A percentile compares a stretch with the other conserved stretches of the same genome.
These are phyloP conservation scores for Pleurotus eryngii DNA, from an alignment of 768 basidiomycete species.

Conservation along the genomic window DNA sequence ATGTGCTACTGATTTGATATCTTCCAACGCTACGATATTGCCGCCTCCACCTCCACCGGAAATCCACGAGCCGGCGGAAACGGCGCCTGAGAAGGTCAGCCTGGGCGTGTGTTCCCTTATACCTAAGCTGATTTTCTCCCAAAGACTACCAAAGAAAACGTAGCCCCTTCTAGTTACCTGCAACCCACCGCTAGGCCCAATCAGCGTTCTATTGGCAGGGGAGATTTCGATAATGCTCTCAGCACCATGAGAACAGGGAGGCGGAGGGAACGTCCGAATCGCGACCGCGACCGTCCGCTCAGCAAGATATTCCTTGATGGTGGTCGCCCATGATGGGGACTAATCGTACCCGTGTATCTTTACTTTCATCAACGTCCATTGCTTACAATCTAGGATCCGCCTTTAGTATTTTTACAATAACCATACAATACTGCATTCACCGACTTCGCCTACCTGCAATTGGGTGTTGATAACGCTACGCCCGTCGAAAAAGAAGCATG, in stretches of 20 bases:
- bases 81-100: constrained; percentile 20
- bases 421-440: no score
- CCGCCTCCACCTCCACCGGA: constrained; percentile 20
- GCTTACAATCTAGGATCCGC: no score
- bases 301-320: constrained; percentile 85
- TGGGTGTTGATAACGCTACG: no score
- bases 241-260: constrained; percentile 73
- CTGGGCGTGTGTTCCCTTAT: neutral
- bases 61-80: constrained; percentile 19
- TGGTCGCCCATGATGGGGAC: constrained; percentile 16
- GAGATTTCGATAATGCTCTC: constrained; percentile 82
- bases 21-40: constrained; percentile 36
- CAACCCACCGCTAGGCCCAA: constrained; percentile 22
- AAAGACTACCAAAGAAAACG: constrained; percentile 41
- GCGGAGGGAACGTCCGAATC: constrained; percentile 41
- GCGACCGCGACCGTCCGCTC: constrained; percentile 38
- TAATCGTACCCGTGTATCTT: no score
- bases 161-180: constrained; percentile 24
- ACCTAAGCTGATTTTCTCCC: constrained; percentile 6
- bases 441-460: no score
- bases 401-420: no score
- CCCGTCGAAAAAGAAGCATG: no score
- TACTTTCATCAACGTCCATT: no score
- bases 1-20: constrained; percentile 66
- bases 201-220: constrained; percentile 63